Evolutionary conservation across 2,329 filamentous ascomycete genomes (phyloP).

Genomic region (Clarireedia monteithiana): DNA sequence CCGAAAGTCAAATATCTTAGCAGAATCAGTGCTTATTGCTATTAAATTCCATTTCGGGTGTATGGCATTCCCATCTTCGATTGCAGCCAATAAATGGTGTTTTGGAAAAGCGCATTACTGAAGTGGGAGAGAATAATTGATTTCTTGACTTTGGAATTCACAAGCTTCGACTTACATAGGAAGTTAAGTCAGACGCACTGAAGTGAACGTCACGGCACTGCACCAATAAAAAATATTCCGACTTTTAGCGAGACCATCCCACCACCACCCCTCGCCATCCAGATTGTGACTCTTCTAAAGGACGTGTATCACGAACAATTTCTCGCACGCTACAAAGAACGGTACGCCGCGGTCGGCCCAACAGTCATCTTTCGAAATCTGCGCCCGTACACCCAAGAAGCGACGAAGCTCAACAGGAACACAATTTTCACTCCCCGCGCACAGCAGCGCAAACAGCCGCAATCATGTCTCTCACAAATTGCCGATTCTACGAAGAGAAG

Average conservation of each 20-base stretch:
- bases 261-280: conserved; percentile 7
- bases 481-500: conserved; percentile 96
- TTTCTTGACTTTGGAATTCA: not conserved
- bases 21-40: not conserved
- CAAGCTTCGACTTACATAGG: not conserved
- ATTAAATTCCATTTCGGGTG: not conserved
- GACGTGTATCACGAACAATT: conserved; percentile 5
- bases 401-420: conserved; percentile 6
- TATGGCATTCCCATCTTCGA: not conserved
- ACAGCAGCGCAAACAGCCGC: conserved; percentile 33
- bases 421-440: conserved; percentile 11
- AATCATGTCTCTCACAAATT: conserved; percentile 92
- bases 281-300: conserved; percentile 7
- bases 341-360: not conserved
- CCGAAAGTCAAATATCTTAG: not conserved
- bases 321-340: conserved; percentile 5
- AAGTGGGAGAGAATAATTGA: not conserved
- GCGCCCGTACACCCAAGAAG: not conserved
- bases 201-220: not conserved
- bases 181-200: not conserved
- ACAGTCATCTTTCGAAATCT: not conserved
- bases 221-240: conserved; percentile 3
- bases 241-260: conserved; percentile 9
- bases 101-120: not conserved
- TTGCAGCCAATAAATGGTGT: not conserved